Evolutionary conservation across 2,329 filamentous ascomycete species (phyloP), one percentile per base, ranked within the genome.

Genomic region (Westerdykella aurantiaca): DNA sequence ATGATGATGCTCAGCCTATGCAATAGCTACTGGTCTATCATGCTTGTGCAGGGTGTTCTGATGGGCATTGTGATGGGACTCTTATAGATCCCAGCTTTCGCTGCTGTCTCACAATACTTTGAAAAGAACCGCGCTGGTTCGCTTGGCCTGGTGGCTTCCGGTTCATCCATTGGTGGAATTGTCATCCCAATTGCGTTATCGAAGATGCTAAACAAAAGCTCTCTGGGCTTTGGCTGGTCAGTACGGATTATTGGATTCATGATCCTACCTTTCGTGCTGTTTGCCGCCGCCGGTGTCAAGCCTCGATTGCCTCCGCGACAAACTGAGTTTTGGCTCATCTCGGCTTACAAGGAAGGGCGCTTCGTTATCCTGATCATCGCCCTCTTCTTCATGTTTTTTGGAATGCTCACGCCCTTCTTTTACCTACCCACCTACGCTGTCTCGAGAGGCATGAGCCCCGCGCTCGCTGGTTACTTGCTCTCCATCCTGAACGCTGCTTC

Each of bases 1-100:
- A 56, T 84, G 5, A 82, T 85, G 78, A 82, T 83, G 79, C 71
- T 77, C 0, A 76, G 72, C 6, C 61, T 84, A 45, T 81, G 70
- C 42, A 75, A 67, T 0, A 52, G 76, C 43, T 79, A 77, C 56
- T 79, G 73, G 49, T 76, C 79, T 31, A 73, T 78, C 53, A 60
- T 79, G 38, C 72, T 80, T 5, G 68, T 75, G 0, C 77, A 81
- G 49, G 74, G 73, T 4, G 67, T 78, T 9, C 74, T 73, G 52
- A 74, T 73, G 16, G 69, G 74, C 34, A 68, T 76, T 37, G 76
- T 76, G 0, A 69, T 74, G 6, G 69, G 69, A 21, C 64, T 74
- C 39, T 66, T 79, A 44, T 77, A 78, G 60, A 73, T 72, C 39
- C 70, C 69, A 9, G 67, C 70, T 5, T 69, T 70, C 55, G 63